Evolutionary conservation across 495 filamentous ascomycete species (phyloP).

Genomic region (Neohortaea acidophila): DNA sequence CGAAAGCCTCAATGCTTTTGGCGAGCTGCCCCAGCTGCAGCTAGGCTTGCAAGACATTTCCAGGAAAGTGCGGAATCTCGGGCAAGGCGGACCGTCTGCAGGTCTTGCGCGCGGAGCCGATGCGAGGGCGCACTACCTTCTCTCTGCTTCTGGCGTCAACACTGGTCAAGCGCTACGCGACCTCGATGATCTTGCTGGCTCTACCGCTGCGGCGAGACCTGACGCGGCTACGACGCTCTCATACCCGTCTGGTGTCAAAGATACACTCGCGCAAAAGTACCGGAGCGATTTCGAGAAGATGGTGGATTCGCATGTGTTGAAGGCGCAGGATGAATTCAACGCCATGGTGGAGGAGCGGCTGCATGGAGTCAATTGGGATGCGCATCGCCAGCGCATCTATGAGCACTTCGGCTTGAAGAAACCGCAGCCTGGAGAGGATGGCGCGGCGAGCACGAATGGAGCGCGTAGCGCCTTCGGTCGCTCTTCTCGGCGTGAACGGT

Average conservation of each 20-base stretch:
- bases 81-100: constrained; percentile 34
- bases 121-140: constrained; percentile 70
- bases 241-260: constrained; percentile 10
- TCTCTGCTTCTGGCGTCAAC: constrained; percentile 77
- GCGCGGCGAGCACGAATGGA: constrained; percentile 5
- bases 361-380: constrained; percentile 76
- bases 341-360: constrained; percentile 84
- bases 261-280: constrained; percentile 10
- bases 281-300: constrained; percentile 11
- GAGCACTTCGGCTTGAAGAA: constrained; percentile 80
- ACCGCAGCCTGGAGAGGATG: constrained; percentile 29
- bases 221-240: constrained; percentile 10
- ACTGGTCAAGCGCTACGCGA: constrained; percentile 64
- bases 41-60: constrained; percentile 77
- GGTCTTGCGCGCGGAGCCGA: constrained; percentile 32
- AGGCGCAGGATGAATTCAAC: constrained; percentile 81
- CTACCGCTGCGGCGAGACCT: constrained; percentile 25
- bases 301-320: constrained; percentile 19
- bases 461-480: constrained; percentile 44
- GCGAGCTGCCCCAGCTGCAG: constrained; percentile 55
- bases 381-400: constrained; percentile 79
- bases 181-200: constrained; percentile 34
- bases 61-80: constrained; percentile 65
- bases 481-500: constrained; percentile 36
- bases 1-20: constrained; percentile 35